Percentiles rank a stretch among this genome's conserved stretches.
These are phyloP conservation scores for Blastobotrys serpentis DNA, from an alignment of 1,139 yeast species.

Conservation along the genomic window DNA sequence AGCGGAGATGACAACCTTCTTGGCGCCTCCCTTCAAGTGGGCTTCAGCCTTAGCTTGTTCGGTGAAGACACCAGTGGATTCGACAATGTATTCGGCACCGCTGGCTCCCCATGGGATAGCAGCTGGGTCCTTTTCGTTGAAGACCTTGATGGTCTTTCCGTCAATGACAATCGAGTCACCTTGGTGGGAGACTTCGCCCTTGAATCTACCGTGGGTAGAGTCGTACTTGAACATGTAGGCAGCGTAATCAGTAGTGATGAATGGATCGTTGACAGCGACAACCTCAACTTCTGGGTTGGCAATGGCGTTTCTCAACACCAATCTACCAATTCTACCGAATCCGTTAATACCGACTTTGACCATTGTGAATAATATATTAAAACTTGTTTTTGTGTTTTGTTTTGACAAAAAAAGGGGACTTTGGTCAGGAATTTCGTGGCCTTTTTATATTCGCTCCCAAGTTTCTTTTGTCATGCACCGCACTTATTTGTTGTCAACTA, in stretches of 20 bases:
- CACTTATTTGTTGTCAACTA: conserved; percentile 3
- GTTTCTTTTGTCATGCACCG: conserved; percentile 9
- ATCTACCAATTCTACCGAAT: conserved; percentile 88
- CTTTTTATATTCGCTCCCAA: conserved; percentile 4
- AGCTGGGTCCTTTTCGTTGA: conserved; percentile 77
- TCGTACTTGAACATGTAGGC: conserved; percentile 88
- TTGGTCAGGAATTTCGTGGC: background rate
- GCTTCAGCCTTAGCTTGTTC: conserved; percentile 71
- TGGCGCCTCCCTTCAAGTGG: conserved; percentile 84
- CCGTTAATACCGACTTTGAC: conserved; percentile 76
- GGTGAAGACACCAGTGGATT: conserved; percentile 90
- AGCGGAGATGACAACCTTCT: conserved; percentile 86
- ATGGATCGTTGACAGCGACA: conserved; percentile 82
- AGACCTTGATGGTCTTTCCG: conserved; percentile 66
- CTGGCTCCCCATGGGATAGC: conserved; percentile 77
- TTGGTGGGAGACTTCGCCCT: conserved; percentile 62
- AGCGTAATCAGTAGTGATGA: conserved; percentile 79
- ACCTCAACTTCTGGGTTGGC: conserved; percentile 66
- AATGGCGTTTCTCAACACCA: conserved; percentile 74
- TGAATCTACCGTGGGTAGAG: conserved; percentile 78
- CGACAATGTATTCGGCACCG: conserved; percentile 78
- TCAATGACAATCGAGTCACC: conserved; percentile 60
- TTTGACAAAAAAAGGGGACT: conserved; percentile 4
- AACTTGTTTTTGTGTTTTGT: no score
- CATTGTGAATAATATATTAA: conserved; percentile 32